These are phyloP conservation scores for Isochrysis galbana DNA, from an alignment of 78 protist genomes.

Conservation along the genomic window DNA sequence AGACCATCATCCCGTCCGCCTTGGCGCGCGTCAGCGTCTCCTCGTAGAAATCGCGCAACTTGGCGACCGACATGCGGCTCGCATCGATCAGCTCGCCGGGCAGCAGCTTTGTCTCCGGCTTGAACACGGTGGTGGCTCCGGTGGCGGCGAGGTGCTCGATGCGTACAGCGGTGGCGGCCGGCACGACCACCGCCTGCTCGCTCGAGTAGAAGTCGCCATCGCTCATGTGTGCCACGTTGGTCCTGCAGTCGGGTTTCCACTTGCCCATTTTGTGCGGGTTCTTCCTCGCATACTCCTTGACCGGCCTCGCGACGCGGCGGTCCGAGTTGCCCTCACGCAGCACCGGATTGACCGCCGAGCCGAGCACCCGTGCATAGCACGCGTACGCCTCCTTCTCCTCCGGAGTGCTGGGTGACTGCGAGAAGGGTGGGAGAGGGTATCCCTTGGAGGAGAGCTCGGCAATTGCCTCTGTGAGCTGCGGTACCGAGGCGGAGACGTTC, in stretches of 20 bases:
- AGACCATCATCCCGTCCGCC: not conserved
- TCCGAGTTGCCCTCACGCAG: slow-evolving; percentile 57
- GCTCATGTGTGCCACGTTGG: slow-evolving; percentile 49
- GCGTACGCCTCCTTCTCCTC: slow-evolving; percentile 9
- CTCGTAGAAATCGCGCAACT: slow-evolving; percentile 21
- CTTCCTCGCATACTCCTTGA: slow-evolving; percentile 28
- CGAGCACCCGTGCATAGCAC: slow-evolving; percentile 36
- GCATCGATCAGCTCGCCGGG: slow-evolving; percentile 44
- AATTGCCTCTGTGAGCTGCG: slow-evolving; percentile 36
- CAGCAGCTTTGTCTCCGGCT: not conserved
- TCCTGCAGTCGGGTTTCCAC: not conserved
- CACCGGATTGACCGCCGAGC: slow-evolving; percentile 54
- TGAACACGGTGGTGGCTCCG: not conserved
- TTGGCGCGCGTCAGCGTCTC: not conserved
- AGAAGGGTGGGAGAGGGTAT: slow-evolving; percentile 6
- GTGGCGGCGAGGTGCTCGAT: slow-evolving; percentile 21
- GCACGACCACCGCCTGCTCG: slow-evolving; percentile 19
- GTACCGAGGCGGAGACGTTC: slow-evolving; percentile 39
- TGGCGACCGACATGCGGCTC: not conserved
- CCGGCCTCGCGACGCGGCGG: slow-evolving; percentile 48
- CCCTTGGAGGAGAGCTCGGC: slow-evolving; percentile 42
- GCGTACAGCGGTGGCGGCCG: not conserved
- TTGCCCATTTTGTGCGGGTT: slow-evolving; percentile 4
- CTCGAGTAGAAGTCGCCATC: slow-evolving; percentile 41
- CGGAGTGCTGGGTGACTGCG: not conserved